Base-by-base conservation (phyloP, 176 grass and related monocot species). In the Carex cristatella region DNA sequence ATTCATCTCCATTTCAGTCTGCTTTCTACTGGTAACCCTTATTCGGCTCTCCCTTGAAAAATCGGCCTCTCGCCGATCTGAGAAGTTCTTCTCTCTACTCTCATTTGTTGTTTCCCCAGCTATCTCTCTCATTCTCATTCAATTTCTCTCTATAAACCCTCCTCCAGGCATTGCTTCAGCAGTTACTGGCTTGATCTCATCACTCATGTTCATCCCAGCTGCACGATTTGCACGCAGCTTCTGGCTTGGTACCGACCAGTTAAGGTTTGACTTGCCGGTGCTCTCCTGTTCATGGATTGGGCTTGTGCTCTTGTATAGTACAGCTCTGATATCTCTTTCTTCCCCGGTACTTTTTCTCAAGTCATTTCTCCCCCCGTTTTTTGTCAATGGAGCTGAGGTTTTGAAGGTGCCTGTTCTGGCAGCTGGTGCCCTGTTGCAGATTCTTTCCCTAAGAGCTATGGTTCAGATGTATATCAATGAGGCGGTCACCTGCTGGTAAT, bases 381-480 rank as follows among this genome's bases (percentile, higher is more conserved):
- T 89, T 63, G 75, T 42, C 69, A 48, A 68, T 58, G 49, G 44
- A 54, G 4, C 71, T 31, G 14, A 91, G 91, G 32, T 85, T 60
- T 76, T 48, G 31, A 87, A 84, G 87, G 86, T 62, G 18, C 87
- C 33, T 53, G n/a, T 92, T 31, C 88, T 95, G 51, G 79, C 90
- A 0, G 83, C 84, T 4, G 88, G 87, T 0, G 89, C 91, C 0
- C 74, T 85, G 79, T 37, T 90, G 18, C 93, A 95, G 89, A 87
- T 99, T 48, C 77, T 99, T 30, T 93, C 91, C 0, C 81, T 94
- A 2, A 88, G 96, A 57, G 79, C 87, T 4, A 85, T 89, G 85
- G 89, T 99, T 65, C 96, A 99, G 84, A 95, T 94, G 93, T 99
- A 95, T 80, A 85, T 99, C 60, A 95, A 99, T 19, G 96, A 99